These are phyloP conservation scores for Boeremia lycopersici DNA, from an alignment of 2,329 filamentous ascomycete genomes.

Conservation along the genomic window DNA sequence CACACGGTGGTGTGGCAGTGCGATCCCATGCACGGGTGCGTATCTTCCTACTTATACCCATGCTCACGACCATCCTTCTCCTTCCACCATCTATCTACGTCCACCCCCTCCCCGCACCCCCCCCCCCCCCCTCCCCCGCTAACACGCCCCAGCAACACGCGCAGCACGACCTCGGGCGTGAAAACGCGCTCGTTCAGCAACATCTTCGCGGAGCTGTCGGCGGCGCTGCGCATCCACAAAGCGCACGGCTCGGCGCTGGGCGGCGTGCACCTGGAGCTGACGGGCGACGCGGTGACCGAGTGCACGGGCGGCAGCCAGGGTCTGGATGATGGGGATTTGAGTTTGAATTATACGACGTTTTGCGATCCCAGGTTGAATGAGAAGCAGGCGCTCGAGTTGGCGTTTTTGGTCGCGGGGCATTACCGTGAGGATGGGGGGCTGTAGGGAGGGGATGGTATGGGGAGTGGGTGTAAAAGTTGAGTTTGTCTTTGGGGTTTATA, in stretches of 20 bases:
- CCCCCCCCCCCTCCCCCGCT: too few relatives aligned
- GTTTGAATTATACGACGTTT: conserved; percentile 91
- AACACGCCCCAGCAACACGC: conserved; percentile 57
- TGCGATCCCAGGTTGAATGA: conserved; percentile 96
- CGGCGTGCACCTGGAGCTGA: conserved; percentile 93
- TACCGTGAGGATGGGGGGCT: conserved; percentile 58
- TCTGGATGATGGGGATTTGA: conserved; percentile 84
- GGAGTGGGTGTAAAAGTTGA: too few relatives aligned
- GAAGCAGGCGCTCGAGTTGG: conserved; percentile 94
- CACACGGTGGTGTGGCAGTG: conserved; percentile 92
- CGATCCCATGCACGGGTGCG: conserved; percentile 92
- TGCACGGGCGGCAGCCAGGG: conserved; percentile 90
- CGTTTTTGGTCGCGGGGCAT: conserved; percentile 89
- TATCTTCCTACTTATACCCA: too few relatives aligned
- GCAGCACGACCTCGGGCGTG: conserved; percentile 72
- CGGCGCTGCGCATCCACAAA: conserved; percentile 84
- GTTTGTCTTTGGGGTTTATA: too few relatives aligned
- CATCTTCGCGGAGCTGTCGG: conserved; percentile 84
- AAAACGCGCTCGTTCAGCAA: conserved; percentile 93
- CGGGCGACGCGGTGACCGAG: conserved; percentile 94
- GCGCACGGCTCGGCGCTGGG: conserved; percentile 85
- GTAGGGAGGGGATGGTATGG: neutral
- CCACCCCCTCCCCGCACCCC: too few relatives aligned
- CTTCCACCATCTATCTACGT: too few relatives aligned
- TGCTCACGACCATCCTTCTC: too few relatives aligned